Percentiles rank a stretch among this genome's conserved stretches.
Evolutionary conservation across 371 early-diverging fungal species (phyloP).

Genomic region (Dichotomocladium elegans): DNA sequence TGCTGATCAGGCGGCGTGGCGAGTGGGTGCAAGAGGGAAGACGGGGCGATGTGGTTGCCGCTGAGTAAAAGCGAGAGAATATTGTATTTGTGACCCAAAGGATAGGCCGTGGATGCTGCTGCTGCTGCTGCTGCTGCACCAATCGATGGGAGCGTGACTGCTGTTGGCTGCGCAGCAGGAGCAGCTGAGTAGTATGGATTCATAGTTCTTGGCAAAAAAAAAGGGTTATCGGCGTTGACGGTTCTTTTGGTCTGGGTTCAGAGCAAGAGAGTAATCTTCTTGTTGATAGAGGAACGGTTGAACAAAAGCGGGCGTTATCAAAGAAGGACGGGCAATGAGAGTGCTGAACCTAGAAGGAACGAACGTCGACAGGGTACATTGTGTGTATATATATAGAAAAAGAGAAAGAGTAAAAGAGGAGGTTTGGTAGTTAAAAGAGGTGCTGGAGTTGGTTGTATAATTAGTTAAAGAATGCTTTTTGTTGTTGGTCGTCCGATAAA

Average conservation of each 20-base stretch:
- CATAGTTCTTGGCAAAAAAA: neutral
- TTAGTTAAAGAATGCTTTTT: no score
- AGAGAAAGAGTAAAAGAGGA: neutral
- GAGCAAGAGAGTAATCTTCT: no score
- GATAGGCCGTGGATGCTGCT: constrained; percentile 27
- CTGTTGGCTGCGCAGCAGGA: constrained; percentile 7
- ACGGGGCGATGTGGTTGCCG: neutral
- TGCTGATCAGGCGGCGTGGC: neutral
- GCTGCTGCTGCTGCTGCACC: constrained; percentile 14
- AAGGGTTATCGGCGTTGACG: neutral
- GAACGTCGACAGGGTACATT: neutral
- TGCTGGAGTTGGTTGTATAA: no score
- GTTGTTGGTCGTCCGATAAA: no score
- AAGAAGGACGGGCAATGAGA: neutral
- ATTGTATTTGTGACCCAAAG: constrained; percentile 28
- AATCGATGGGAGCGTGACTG: constrained; percentile 10
- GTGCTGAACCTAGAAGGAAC: neutral
- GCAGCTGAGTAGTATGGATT: neutral
- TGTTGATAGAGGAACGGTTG: neutral
- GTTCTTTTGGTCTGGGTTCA: neutral
- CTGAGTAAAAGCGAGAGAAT: constrained; percentile 19
- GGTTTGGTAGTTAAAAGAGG: no score
- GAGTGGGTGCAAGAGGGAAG: neutral
- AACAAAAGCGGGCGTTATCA: no score
- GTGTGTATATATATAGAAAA: no score